These are phyloP conservation scores for Talaromyces sp. DNA, from an alignment of 2,329 filamentous ascomycete species.

Conservation along the genomic window DNA sequence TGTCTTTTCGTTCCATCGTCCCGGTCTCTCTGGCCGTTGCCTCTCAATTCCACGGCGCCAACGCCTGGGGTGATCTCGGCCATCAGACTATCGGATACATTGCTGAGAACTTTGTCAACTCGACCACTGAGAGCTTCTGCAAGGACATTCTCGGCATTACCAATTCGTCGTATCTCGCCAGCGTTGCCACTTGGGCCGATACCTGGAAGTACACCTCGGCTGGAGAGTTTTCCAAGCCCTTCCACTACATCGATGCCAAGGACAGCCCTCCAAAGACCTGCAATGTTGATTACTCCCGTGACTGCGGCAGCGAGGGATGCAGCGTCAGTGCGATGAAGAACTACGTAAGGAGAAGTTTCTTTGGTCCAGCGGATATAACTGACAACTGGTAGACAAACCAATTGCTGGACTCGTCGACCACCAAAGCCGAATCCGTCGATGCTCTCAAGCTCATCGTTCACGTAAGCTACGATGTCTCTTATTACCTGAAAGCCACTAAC, in stretches of 20 bases:
- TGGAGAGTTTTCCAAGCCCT: slow-evolving; percentile 42
- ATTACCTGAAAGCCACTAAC: not conserved
- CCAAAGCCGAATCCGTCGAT: slow-evolving; percentile 33
- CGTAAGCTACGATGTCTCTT: slow-evolving; percentile 6
- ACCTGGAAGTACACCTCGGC: slow-evolving; percentile 43
- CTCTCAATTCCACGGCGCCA: slow-evolving; percentile 10
- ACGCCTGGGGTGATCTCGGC: slow-evolving; percentile 49
- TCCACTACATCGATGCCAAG: slow-evolving; percentile 49
- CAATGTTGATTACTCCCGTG: slow-evolving; percentile 45
- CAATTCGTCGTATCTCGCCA: slow-evolving; percentile 43
- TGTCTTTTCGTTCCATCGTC: slow-evolving; percentile 5
- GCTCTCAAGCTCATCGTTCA: slow-evolving; percentile 47
- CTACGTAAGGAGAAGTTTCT: slow-evolving; percentile 21
- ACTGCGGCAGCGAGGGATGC: slow-evolving; percentile 47
- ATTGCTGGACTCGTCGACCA: slow-evolving; percentile 21
- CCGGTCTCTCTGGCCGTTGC: slow-evolving; percentile 7
- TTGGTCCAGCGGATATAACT: slow-evolving; percentile 8
- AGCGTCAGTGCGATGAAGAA: slow-evolving; percentile 50
- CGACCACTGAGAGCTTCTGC: slow-evolving; percentile 40
- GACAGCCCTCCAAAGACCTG: slow-evolving; percentile 43
- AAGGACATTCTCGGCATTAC: slow-evolving; percentile 39
- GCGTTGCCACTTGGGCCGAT: slow-evolving; percentile 51
- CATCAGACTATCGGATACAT: slow-evolving; percentile 52
- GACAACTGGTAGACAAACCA: slow-evolving; percentile 26
- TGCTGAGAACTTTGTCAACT: slow-evolving; percentile 43